Evolutionary conservation across 164 flowering plant genomes (phyloP).

Genomic region (Dillenia suffruticosa): DNA sequence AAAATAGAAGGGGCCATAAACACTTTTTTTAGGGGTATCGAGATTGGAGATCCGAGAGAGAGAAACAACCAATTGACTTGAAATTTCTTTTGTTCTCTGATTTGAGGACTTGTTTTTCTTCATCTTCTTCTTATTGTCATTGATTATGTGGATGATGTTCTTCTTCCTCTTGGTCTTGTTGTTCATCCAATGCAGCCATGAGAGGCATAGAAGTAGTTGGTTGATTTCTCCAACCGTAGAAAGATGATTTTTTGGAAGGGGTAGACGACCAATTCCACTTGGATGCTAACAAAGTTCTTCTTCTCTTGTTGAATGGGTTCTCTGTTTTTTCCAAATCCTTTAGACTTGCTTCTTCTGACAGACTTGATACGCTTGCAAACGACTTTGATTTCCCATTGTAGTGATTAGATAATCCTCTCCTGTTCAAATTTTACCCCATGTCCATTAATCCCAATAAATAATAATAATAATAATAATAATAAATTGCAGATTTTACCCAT

Average conservation of each 20-base stretch:
- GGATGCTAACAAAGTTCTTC: conserved; percentile 39
- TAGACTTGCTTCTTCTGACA: conserved; percentile 29
- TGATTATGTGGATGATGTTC: not conserved
- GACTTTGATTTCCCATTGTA: conserved; percentile 62
- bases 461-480: not conserved
- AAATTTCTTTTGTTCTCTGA: conserved; percentile 14
- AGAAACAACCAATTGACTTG: conserved; percentile 31
- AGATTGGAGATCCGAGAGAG: conserved; percentile 32
- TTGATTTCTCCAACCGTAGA: conserved; percentile 26
- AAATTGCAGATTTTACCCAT: no score
- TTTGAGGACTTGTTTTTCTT: not conserved
- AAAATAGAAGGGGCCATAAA: no score
- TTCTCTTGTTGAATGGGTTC: conserved; percentile 60
- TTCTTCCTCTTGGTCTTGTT: conserved; percentile 20
- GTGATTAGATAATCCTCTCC: conserved; percentile 62
- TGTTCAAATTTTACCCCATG: conserved; percentile 7
- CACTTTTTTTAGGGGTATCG: not conserved
- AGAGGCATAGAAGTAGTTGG: conserved; percentile 44
- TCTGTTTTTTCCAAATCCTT: conserved; percentile 49
- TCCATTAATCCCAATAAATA: not conserved
- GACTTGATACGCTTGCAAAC: conserved; percentile 40
- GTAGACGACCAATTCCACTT: conserved; percentile 12
- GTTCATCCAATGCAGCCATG: conserved; percentile 19
- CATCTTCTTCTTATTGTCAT: conserved; percentile 9
- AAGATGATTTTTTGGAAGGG: conserved; percentile 16